These are phyloP conservation scores for Periconia macrospinosa DNA, from an alignment of 2,329 filamentous ascomycete species.

Conservation along the genomic window DNA sequence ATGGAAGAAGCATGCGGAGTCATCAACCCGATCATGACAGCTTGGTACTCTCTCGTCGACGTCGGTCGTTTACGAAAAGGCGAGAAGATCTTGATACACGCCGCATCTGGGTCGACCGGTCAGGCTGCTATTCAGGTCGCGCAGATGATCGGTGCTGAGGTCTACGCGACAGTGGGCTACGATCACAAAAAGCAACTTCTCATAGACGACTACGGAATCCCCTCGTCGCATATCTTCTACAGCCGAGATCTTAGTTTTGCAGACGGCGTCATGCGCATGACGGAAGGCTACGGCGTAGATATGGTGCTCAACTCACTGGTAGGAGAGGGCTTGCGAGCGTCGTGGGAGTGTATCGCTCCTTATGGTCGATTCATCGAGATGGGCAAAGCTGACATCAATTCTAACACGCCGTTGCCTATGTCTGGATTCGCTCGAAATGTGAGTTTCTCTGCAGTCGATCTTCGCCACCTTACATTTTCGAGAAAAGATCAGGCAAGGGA, in stretches of 20 bases:
- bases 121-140: constrained; percentile 19
- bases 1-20: constrained; percentile 12
- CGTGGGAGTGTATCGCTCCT: constrained; percentile 50
- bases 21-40: constrained; percentile 1
- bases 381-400: constrained; percentile 11
- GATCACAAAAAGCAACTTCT: constrained; percentile 16
- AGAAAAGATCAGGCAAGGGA: constrained; percentile 1
- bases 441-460: constrained; percentile 3
- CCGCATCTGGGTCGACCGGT: constrained; percentile 21
- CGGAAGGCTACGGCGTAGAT: constrained; percentile 30
- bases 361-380: constrained; percentile 16
- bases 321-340: constrained; percentile 21
- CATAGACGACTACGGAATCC: constrained; percentile 10
- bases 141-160: constrained; percentile 11
- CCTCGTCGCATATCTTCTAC: constrained; percentile 28
- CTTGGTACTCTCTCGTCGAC: constrained; percentile 21
- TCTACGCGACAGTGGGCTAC: constrained; percentile 20
- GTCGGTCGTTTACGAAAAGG: constrained; percentile 24
- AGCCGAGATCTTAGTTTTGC: constrained; percentile 24
- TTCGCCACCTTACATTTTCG: constrained; percentile 14
- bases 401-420: constrained; percentile 11
- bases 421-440: constrained; percentile 7
- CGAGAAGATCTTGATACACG: constrained; percentile 28
- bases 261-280: constrained; percentile 18
- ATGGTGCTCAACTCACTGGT: constrained; percentile 30